These are phyloP conservation scores for Rubia yunnanensis DNA, from an alignment of 257 asterid genomes.

Conservation along the genomic window DNA sequence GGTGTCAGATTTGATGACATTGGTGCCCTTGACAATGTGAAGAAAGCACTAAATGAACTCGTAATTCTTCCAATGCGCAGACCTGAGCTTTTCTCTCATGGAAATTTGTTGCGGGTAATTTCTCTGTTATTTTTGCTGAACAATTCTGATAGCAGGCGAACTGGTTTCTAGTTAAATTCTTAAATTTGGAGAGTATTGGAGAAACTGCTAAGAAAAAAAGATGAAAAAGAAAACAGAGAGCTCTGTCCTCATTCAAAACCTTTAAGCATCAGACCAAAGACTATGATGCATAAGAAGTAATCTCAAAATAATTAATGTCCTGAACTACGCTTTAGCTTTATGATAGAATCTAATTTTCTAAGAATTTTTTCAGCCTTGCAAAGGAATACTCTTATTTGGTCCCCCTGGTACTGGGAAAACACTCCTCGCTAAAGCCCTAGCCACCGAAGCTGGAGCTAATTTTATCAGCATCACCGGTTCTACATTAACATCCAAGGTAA, in stretches of 20 bases:
- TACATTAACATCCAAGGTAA: slow-evolving; percentile 91
- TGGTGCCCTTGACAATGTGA: slow-evolving; percentile 98
- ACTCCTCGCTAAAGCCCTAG: slow-evolving; percentile 95
- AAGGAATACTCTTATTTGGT: slow-evolving; percentile 94
- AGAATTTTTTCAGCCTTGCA: slow-evolving; percentile 73
- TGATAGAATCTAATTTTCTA: slow-evolving; percentile 2
- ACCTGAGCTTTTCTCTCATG: slow-evolving; percentile 93
- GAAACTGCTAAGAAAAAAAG: not conserved
- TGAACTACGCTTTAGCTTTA: not conserved
- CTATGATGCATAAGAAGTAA: not conserved
- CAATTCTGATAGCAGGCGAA: not conserved
- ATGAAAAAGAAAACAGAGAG: not conserved
- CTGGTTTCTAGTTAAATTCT: not conserved
- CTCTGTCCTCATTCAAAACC: not conserved
- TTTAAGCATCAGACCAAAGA: not conserved
- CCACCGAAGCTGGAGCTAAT: slow-evolving; percentile 98
- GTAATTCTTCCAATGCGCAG: slow-evolving; percentile 96
- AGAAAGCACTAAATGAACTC: slow-evolving; percentile 83
- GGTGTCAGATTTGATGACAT: slow-evolving; percentile 94
- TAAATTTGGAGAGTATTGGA: not conserved
- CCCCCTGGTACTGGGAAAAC: slow-evolving; percentile 99
- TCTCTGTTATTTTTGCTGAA: not conserved
- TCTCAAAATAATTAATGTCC: not conserved
- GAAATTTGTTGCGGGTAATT: slow-evolving; percentile 86
- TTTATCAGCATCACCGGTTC: slow-evolving; percentile 97